Percentiles rank a stretch among this genome's conserved stretches.
Conservation (phyloP, 441 rosid species). For the Kokia cookei region DNA sequence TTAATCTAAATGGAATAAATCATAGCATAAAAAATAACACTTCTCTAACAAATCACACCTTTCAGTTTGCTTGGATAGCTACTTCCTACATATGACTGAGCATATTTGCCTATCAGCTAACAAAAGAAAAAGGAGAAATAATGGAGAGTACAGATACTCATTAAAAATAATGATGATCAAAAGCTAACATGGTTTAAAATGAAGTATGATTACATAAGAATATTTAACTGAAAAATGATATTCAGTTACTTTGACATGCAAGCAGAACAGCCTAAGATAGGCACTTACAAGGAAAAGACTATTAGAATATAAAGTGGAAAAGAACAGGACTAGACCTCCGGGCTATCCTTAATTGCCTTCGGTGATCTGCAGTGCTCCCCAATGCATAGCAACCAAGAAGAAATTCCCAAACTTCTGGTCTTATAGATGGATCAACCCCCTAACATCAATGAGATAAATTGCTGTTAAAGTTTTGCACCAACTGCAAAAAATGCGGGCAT, state of each 20-base stretch:
- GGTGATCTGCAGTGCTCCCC: conserved; percentile 74
- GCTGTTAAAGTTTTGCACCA: not conserved
- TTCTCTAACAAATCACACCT: not conserved
- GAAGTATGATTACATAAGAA: not conserved
- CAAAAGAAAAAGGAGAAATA: not conserved
- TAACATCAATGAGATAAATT: conserved; percentile 31
- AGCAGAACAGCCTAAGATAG: conserved; percentile 7
- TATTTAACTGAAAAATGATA: conserved; percentile 1
- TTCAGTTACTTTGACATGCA: conserved; percentile 6
- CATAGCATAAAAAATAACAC: not conserved
- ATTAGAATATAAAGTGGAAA: conserved; percentile 7
- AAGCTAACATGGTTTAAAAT: not conserved
- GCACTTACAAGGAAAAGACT: conserved; percentile 3
- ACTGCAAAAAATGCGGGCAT: not conserved
- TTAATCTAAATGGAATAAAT: not conserved
- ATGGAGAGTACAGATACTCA: not conserved
- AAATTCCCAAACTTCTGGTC: conserved; percentile 99
- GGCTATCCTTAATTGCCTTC: conserved; percentile 68
- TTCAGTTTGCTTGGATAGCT: not conserved
- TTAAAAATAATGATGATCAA: not conserved
- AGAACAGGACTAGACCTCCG: conserved; percentile 51
- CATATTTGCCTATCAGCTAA: not conserved
- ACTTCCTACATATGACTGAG: not conserved
- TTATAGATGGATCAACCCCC: conserved; percentile 93
- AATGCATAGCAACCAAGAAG: conserved; percentile 88